Conservation (phyloP, 169 alveolate genomes). For the Condylostoma magnum region DNA sequence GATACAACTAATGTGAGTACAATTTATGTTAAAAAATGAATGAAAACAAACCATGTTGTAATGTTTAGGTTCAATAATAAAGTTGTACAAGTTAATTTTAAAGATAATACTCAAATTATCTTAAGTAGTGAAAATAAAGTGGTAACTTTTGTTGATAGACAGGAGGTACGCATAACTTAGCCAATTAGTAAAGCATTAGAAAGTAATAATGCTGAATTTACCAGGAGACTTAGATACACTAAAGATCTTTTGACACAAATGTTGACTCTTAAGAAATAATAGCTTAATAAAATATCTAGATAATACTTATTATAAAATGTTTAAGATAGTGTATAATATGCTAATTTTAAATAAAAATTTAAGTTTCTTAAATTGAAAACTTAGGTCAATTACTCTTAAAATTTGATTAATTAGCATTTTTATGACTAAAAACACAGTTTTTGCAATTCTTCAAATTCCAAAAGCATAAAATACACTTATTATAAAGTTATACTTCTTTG, state of each 20-base stretch:
- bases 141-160: conserved; percentile 79
- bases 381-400: too few relatives aligned
- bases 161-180: conserved; percentile 70
- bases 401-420: too few relatives aligned
- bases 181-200: conserved; percentile 81
- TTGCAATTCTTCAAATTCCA: too few relatives aligned
- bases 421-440: too few relatives aligned
- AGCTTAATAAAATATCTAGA: too few relatives aligned
- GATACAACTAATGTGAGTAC: conserved; percentile 26
- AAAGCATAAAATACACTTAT: too few relatives aligned
- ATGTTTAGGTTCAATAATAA: conserved; percentile 84
- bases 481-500: too few relatives aligned
- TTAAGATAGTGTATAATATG: too few relatives aligned
- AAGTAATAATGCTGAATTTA: conserved; percentile 80
- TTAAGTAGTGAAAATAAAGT: conserved; percentile 67
- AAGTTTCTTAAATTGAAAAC: too few relatives aligned
- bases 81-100: conserved; percentile 82
- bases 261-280: too few relatives aligned
- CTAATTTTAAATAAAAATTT: too few relatives aligned
- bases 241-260: conserved; percentile 76
- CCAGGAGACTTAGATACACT: conserved; percentile 78
- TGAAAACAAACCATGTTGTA: conserved; percentile 86
- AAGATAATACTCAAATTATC: conserved; percentile 85
- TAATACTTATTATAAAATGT: too few relatives aligned
- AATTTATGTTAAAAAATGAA: conserved; percentile 86